Base-by-base conservation (phyloP, 768 basidiomycete species). In the Naematelia aurantialba region DNA sequence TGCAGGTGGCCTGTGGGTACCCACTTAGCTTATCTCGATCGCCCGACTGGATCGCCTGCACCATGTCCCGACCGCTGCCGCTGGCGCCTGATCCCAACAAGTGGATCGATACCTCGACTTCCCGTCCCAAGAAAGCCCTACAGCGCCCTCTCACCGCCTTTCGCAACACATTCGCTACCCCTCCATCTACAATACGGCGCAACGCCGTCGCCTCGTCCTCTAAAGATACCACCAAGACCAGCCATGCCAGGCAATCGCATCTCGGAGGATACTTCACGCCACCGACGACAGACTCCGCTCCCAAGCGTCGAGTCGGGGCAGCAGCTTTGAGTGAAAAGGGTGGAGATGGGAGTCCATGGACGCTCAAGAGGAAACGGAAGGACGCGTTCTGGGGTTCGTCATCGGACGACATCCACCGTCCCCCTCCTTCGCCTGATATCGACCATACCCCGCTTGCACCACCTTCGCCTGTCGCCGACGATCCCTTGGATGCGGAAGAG, bases 81-180 rank as follows among this genome's bases (percentile, higher is more conserved):
- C 60, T 57, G 39, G 29, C 48, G 8, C 70, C 70, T 29, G 71
- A 73, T 45, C 71, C 71, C 1, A 56, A 46, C 25, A 63, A 65
- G 34, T 73, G 71, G 71, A 69, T 73, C 49, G 53, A 66, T 17
- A 69, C 68, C 0, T 25, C 51, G 26, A 45, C 59, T 30, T 53
- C 60, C 14, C 45, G 26, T 10, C 39, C 63, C 21, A 54, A 51
- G 19, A 31, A 55, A 19, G 48, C 55, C 0, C 45, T 51, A 4
- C 68, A 72, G 60, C 53, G 68, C 53, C 70, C 68, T 2, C 56
- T 72, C 10, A 30, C 60, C 19, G 52, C 58, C 8, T 63, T 65
- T 51, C 51, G 39, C 21, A 48, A 65, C 48, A 59, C 48, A 11
- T 58, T 67, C 26, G 59, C 68, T 22, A 69, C 70, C 12, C 67